A percentile compares a stretch with the other conserved stretches of the same genome.
Evolutionary conservation across 2,329 filamentous ascomycete species (phyloP).

Genomic region (Teratosphaeria nubilosa): DNA sequence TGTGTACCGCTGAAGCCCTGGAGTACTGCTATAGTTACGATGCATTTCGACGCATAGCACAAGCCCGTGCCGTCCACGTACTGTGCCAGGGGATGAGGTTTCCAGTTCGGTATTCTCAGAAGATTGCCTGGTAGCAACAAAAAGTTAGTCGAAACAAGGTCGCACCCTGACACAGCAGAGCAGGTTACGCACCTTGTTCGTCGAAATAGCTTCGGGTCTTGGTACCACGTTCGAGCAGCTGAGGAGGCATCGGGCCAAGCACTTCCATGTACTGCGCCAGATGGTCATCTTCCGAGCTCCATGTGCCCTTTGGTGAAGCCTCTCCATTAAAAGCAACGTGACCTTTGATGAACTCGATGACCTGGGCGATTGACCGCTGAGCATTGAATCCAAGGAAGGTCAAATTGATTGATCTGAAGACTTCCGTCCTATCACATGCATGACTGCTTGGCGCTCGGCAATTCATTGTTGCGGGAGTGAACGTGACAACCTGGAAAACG

Average conservation of each 20-base stretch:
- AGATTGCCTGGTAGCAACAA: neutral
- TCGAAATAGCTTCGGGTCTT: constrained; percentile 9
- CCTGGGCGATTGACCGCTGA: no score
- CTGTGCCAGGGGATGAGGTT: neutral
- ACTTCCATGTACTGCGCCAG: constrained; percentile 11
- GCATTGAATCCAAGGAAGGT: no score
- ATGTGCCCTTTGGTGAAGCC: constrained; percentile 3
- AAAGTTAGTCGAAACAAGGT: neutral
- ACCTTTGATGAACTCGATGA: constrained; percentile 14
- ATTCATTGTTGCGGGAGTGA: no score
- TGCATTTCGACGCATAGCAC: no score
- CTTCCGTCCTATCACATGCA: no score
- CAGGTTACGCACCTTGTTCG: neutral
- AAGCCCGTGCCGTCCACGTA: neutral
- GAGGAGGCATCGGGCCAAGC: constrained; percentile 8
- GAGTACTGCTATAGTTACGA: no score
- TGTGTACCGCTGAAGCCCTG: no score
- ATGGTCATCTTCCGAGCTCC: constrained; percentile 10
- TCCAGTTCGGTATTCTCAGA: neutral
- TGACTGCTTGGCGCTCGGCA: no score
- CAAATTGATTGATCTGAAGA: no score
- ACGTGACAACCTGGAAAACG: no score
- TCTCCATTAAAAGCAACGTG: constrained; percentile 10
- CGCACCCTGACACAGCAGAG: neutral
- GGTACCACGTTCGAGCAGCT: constrained; percentile 7